phyloP scores from a whole-genome alignment of 2,329 filamentous ascomycete species.

The Phoma sp. region DNA sequence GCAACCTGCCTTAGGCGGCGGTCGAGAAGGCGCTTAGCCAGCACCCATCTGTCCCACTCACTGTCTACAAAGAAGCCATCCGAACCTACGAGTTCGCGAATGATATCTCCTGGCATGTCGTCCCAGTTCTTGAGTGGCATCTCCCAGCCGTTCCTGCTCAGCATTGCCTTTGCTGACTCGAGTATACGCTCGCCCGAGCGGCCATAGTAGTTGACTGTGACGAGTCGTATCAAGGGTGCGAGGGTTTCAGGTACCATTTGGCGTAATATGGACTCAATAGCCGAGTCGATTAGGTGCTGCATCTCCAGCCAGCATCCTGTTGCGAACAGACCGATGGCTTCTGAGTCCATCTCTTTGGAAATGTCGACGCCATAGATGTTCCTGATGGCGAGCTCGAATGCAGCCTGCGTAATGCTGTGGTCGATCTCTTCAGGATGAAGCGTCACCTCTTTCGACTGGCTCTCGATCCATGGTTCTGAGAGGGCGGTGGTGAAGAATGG shows the following conservation, averaged over 20 bases:
- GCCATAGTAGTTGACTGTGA: constrained; percentile 65
- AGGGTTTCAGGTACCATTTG: constrained; percentile 62
- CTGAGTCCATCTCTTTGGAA: constrained; percentile 58
- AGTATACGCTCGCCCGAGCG: constrained; percentile 62
- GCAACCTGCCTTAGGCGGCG: constrained; percentile 58
- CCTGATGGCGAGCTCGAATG: constrained; percentile 63
- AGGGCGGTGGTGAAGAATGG: constrained; percentile 64
- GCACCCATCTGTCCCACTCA: constrained; percentile 65
- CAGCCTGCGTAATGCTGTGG: constrained; percentile 58
- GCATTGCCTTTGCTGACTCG: constrained; percentile 65
- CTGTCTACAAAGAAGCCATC: constrained; percentile 66
- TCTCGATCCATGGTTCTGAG: constrained; percentile 64
- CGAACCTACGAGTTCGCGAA: constrained; percentile 65
- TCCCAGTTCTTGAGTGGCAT: constrained; percentile 65
- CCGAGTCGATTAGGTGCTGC: constrained; percentile 62
- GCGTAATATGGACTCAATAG: constrained; percentile 62
- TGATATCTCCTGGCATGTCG: constrained; percentile 63
- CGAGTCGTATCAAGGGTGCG: constrained; percentile 59
- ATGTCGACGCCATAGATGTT: constrained; percentile 61
- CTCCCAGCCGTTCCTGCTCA: constrained; percentile 64
- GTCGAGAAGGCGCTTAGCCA: constrained; percentile 63
- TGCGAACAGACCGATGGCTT: constrained; percentile 63
- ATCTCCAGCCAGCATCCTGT: constrained; percentile 66
- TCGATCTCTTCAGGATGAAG: constrained; percentile 63
- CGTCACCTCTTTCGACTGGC: constrained; percentile 59